These are phyloP conservation scores for Coniochaeta ligniaria DNA, from an alignment of 2,329 filamentous ascomycete species.

Conservation along the genomic window DNA sequence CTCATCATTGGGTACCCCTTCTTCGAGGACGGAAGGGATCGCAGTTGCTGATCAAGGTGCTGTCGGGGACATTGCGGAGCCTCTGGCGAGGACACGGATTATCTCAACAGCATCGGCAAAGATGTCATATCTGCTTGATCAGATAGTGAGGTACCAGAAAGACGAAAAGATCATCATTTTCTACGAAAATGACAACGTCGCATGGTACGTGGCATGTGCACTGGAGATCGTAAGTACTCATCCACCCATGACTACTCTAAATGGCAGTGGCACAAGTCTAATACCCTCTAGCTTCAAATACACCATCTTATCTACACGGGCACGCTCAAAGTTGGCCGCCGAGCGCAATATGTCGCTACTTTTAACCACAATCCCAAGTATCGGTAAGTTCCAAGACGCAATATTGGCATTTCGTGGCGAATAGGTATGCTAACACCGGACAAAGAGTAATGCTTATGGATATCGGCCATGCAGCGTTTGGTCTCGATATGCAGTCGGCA, in stretches of 20 bases:
- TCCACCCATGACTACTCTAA: neutral
- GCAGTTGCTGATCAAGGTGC: constrained; percentile 2
- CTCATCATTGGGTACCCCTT: neutral
- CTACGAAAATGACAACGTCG: constrained; percentile 82
- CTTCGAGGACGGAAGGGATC: neutral
- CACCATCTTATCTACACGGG: constrained; percentile 62
- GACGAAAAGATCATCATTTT: constrained; percentile 87
- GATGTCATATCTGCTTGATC: constrained; percentile 74
- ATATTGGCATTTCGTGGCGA: neutral
- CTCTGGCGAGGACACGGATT: constrained; percentile 53
- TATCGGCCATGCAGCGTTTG: constrained; percentile 80
- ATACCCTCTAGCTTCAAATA: constrained; percentile 38
- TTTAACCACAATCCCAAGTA: constrained; percentile 67
- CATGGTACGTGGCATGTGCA: constrained; percentile 76
- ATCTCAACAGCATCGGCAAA: constrained; percentile 83
- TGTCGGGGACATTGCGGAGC: constrained; percentile 26
- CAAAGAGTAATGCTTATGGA: constrained; percentile 78
- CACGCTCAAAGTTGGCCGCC: constrained; percentile 49
- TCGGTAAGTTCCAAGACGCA: constrained; percentile 26
- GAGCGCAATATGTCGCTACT: constrained; percentile 68
- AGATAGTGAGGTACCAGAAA: constrained; percentile 58
- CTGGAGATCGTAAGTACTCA: constrained; percentile 57
- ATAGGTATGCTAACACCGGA: neutral
- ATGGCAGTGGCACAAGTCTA: neutral
- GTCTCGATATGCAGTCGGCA: constrained; percentile 76